Conservation (phyloP, 2,329 filamentous ascomycete species). For the Diplodia intermedia region DNA sequence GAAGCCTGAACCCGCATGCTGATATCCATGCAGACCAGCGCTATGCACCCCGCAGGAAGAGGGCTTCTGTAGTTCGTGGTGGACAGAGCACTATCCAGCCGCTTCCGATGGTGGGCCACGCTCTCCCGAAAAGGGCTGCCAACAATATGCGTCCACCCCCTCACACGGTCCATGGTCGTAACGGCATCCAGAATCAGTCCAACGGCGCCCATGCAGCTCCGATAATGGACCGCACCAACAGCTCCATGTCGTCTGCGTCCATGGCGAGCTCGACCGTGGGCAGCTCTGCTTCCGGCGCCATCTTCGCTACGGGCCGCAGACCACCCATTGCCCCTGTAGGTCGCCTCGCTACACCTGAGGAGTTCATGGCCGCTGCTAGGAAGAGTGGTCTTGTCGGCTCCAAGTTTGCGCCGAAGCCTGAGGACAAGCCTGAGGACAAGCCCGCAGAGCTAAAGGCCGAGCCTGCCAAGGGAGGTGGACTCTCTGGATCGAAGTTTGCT, state of each 20-base stretch:
- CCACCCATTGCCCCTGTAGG: not conserved
- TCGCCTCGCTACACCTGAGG: not conserved
- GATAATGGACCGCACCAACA: constrained; percentile 19
- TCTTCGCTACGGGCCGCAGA: constrained; percentile 6
- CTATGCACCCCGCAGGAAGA: not conserved
- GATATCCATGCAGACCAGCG: constrained; percentile 23
- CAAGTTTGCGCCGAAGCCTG: not conserved
- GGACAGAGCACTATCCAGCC: not conserved
- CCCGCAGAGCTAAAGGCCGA: not conserved
- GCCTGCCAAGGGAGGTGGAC: not conserved
- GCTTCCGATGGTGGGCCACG: too few relatives aligned
- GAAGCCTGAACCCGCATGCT: constrained; percentile 9
- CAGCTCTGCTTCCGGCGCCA: not conserved
- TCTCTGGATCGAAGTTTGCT: constrained; percentile 4
- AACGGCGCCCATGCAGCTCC: not conserved
- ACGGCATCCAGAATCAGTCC: not conserved
- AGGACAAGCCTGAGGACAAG: not conserved
- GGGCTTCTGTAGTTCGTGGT: not conserved
- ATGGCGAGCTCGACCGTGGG: not conserved
- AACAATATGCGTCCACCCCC: too few relatives aligned
- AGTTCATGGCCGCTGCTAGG: constrained; percentile 25
- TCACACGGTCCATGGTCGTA: not conserved
- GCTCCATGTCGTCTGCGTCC: constrained; percentile 1
- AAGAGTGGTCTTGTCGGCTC: not conserved
- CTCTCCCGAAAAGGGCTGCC: not conserved